A percentile compares a stretch with the other conserved stretches of the same genome.
Conservation (phyloP, 2,329 filamentous ascomycete genomes). For the Fusarium tuaranense region DNA sequence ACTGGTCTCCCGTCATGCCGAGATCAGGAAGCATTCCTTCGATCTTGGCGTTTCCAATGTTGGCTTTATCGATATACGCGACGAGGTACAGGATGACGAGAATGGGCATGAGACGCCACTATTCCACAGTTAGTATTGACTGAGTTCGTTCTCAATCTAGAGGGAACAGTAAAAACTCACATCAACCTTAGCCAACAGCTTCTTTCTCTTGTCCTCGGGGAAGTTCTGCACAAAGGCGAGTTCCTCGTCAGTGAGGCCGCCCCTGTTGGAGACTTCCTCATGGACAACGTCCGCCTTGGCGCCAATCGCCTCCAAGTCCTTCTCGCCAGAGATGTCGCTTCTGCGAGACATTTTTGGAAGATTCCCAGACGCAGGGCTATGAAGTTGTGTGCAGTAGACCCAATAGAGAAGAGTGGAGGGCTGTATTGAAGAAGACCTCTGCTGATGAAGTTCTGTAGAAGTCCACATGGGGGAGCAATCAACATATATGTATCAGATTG, state of each 20-base stretch:
- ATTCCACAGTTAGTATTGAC: accelerated
- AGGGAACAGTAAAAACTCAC: conserved; percentile 8
- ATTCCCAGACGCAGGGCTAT: not conserved
- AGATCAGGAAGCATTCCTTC: conserved; percentile 29
- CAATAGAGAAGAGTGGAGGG: not conserved
- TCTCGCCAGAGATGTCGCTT: conserved; percentile 25
- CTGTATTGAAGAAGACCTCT: not conserved
- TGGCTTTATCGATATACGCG: conserved; percentile 32
- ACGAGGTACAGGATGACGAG: conserved; percentile 28
- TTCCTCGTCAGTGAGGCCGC: conserved; percentile 22
- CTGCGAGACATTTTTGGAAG: conserved; percentile 14
- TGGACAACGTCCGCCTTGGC: conserved; percentile 21
- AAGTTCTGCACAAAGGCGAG: conserved; percentile 37
- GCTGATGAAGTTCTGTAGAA: not conserved
- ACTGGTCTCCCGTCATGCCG: conserved; percentile 27
- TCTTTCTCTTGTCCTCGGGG: conserved; percentile 36
- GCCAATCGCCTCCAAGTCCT: conserved; percentile 31
- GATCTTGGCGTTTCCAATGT: conserved; percentile 35
- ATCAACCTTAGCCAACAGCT: conserved; percentile 34
- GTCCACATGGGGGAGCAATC: not conserved
- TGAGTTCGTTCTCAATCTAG: not conserved
- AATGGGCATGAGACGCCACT: conserved; percentile 36
- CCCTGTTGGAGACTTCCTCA: conserved; percentile 1
- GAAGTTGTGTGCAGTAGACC: not conserved
- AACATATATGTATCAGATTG: not conserved